phyloP scores from a whole-genome alignment of 225 moss, liverwort and hornwort genomes.

The Rhytidiadelphus loreus region DNA sequence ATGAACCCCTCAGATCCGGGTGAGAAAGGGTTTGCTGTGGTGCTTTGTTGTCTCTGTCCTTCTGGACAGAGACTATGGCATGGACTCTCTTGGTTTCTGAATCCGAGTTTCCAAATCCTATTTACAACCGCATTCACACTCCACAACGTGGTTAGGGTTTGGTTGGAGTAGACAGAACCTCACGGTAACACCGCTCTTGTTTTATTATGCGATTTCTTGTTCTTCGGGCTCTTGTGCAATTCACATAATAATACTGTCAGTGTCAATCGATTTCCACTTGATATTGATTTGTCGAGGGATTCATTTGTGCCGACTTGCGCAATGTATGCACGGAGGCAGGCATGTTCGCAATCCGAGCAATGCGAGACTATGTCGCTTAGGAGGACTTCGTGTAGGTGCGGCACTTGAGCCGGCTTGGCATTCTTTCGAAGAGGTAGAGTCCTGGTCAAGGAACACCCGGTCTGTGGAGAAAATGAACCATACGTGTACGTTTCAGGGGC shows the following conservation, averaged over 20 bases:
- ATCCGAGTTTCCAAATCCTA: too few relatives aligned
- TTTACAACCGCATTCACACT: too few relatives aligned
- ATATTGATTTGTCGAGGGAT: slow-evolving; percentile 17
- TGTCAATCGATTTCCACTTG: not conserved
- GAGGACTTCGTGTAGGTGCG: slow-evolving; percentile 65
- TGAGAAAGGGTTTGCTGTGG: not conserved
- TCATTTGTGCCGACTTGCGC: slow-evolving; percentile 57
- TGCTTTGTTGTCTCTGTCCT: not conserved
- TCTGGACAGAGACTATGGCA: too few relatives aligned
- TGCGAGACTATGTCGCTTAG: slow-evolving; percentile 49
- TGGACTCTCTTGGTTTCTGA: too few relatives aligned
- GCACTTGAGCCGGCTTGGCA: not conserved
- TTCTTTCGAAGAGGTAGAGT: not conserved
- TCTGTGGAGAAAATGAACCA: not conserved
- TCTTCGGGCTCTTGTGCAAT: not conserved
- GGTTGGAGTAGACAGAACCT: too few relatives aligned
- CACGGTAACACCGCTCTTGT: too few relatives aligned
- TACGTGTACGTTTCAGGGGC: not conserved
- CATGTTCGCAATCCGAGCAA: slow-evolving; percentile 57
- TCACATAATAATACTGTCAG: not conserved
- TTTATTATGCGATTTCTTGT: not conserved
- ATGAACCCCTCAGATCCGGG: not conserved
- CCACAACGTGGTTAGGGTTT: too few relatives aligned
- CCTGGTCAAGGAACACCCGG: not conserved
- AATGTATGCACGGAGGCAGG: slow-evolving; percentile 70